Base-by-base conservation (phyloP, 2,329 filamentous ascomycete genomes). In the Colletotrichum chrysophilum region DNA sequence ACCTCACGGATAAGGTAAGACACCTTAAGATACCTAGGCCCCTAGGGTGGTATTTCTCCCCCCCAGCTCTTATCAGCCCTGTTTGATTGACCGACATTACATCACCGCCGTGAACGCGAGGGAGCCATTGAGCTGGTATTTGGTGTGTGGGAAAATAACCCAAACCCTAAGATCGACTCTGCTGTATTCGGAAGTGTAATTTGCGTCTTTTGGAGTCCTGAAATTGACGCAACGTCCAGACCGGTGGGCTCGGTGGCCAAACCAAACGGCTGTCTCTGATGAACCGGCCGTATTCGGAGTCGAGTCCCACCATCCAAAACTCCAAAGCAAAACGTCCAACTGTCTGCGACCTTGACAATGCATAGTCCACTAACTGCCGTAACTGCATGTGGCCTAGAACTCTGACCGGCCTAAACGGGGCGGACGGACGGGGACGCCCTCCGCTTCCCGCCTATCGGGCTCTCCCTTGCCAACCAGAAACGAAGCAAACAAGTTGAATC, bases 41-140 rank as follows among this genome's bases (percentile, higher is more conserved):
- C 34, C 13, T 16, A 32, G 58, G 18, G 58, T 34, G 16, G 55
- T 28, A 58, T 58, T 18, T 28, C 4, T 24, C 16, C 13, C 52
- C 52, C 52, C 18, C 64, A 34, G 55, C 34, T 65, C 70, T 75
- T 73, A 75, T 75, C 73, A 75, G 73, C 70, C 73, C 73, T 73
- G 64, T n/a, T 28, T 43, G 18, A 34, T 48, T 66, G 30, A 60
- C 52, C 68, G 38, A 64, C 73, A 72, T 75, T 68, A 74, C 73
- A 75, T 75, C 64, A 75, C 70, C 70, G n/a, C n/a, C 70, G 8
- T 16, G n/a, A 70, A 58, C 14, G 32, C 61, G 18, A 66, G 64
- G n/a, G 18, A 71, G 64, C 24, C 32, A 73, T 73, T 73, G 70
- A 67, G 64, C 48, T 43, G 64, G 58, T 65, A 60, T 24, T 65